A percentile compares a stretch with the other conserved stretches of the same genome.
Conservation (phyloP, 2,329 filamentous ascomycete genomes). For the Colletotrichum tabaci region DNA sequence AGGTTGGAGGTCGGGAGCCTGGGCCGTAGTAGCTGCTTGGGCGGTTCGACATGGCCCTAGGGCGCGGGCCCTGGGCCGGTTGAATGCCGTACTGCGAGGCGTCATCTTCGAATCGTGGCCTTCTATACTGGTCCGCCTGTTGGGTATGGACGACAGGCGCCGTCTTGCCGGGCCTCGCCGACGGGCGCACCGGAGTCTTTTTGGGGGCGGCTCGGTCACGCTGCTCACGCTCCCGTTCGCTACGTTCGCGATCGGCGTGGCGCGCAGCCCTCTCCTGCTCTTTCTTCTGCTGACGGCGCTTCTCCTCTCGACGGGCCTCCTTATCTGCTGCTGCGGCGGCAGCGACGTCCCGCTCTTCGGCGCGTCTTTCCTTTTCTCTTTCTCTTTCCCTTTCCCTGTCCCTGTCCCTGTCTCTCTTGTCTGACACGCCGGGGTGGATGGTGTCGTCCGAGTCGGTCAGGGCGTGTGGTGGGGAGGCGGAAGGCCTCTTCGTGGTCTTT, state of each 20-base stretch:
- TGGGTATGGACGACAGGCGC: conserved; percentile 47
- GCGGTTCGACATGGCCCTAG: conserved; percentile 39
- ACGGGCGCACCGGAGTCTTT: conserved; percentile 48
- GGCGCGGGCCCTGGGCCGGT: conserved; percentile 47
- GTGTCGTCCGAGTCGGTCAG: conserved; percentile 62
- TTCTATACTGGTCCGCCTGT: conserved; percentile 45
- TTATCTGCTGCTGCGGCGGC: conserved; percentile 42
- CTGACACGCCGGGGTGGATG: conserved; percentile 53
- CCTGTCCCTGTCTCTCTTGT: conserved; percentile 51
- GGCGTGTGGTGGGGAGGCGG: conserved; percentile 53
- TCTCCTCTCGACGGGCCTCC: conserved; percentile 44
- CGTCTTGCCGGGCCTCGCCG: conserved; percentile 56
- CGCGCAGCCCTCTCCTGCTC: conserved; percentile 49
- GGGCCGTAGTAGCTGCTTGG: conserved; percentile 42
- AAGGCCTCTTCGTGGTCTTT: conserved; percentile 52
- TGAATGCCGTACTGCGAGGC: conserved; percentile 57
- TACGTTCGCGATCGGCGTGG: conserved; percentile 46
- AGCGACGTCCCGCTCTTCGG: not conserved
- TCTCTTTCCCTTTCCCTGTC: conserved; percentile 53
- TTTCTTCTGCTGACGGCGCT: conserved; percentile 40
- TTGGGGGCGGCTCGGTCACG: conserved; percentile 40
- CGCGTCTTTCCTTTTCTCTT: conserved; percentile 46
- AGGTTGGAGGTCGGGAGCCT: conserved; percentile 40
- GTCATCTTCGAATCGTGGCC: conserved; percentile 48
- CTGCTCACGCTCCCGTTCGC: conserved; percentile 43